A percentile compares a stretch with the other conserved stretches of the same genome.
These are phyloP conservation scores for Cercospora nicotianae DNA, from an alignment of 2,329 filamentous ascomycete species.

Conservation along the genomic window DNA sequence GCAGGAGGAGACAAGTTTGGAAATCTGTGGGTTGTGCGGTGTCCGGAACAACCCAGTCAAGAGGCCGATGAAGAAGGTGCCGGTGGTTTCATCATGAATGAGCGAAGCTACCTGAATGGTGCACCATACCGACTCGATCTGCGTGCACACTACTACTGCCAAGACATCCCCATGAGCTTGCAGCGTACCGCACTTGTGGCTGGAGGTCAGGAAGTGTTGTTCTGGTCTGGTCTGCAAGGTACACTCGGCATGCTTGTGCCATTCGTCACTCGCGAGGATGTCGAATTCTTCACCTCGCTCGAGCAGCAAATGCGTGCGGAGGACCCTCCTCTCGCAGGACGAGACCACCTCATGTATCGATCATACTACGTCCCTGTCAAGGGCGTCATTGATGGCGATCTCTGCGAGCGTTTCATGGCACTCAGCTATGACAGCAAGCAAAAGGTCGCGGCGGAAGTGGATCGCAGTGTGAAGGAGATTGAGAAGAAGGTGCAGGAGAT, in stretches of 20 bases:
- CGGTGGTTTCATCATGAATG: constrained; percentile 86
- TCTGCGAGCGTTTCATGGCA: constrained; percentile 87
- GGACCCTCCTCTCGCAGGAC: constrained; percentile 82
- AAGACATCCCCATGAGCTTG: constrained; percentile 89
- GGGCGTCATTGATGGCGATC: constrained; percentile 92
- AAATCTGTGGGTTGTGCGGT: constrained; percentile 90
- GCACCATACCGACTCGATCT: constrained; percentile 80
- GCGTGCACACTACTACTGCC: constrained; percentile 84
- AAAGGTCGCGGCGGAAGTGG: constrained; percentile 90
- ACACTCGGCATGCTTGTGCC: constrained; percentile 92
- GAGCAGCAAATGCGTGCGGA: constrained; percentile 85
- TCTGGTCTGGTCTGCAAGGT: constrained; percentile 94
- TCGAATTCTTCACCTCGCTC: constrained; percentile 95
- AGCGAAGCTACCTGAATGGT: constrained; percentile 85
- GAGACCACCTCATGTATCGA: constrained; percentile 93
- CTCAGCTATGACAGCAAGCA: constrained; percentile 86
- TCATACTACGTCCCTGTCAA: constrained; percentile 96
- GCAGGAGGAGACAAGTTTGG: constrained; percentile 97
- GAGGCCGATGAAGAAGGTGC: constrained; percentile 91
- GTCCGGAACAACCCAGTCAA: constrained; percentile 79
- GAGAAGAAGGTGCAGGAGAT: constrained; percentile 77
- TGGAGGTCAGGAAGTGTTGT: constrained; percentile 83
- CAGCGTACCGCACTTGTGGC: constrained; percentile 87
- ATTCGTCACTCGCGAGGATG: constrained; percentile 86
- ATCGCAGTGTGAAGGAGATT: constrained; percentile 86